A percentile compares a stretch with the other conserved stretches of the same genome.
These are phyloP conservation scores for Coemansia interrupta DNA, from an alignment of 192 early-diverging fungal genomes.

Conservation along the genomic window DNA sequence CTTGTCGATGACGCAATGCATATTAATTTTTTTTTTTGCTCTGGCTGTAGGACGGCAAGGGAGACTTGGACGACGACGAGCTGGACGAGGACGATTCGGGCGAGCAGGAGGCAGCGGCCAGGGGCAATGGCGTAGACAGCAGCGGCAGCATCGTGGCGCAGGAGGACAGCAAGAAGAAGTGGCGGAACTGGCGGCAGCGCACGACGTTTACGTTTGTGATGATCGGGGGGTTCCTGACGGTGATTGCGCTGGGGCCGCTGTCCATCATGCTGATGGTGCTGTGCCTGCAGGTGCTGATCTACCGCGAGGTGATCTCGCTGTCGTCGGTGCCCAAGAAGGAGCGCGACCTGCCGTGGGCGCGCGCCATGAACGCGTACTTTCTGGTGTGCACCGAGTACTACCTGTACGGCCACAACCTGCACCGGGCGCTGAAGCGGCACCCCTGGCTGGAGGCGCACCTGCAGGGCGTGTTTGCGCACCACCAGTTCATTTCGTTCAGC, in stretches of 20 bases:
- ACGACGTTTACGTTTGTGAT: conserved; percentile 84
- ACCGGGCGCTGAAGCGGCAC: conserved; percentile 81
- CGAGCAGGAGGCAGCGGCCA: conserved; percentile 7
- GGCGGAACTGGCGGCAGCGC: conserved; percentile 81
- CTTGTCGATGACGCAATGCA: neutral
- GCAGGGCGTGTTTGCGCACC: conserved; percentile 82
- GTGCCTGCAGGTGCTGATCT: conserved; percentile 80
- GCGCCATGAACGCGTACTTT: conserved; percentile 92
- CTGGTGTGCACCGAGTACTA: conserved; percentile 87
- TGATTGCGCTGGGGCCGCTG: conserved; percentile 75
- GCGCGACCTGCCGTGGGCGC: conserved; percentile 86
- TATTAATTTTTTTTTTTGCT: too few relatives aligned
- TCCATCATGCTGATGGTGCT: conserved; percentile 83
- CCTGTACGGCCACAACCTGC: conserved; percentile 89
- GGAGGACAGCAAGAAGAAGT: conserved; percentile 53
- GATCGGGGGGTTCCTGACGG: conserved; percentile 77
- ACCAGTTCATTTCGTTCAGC: conserved; percentile 89
- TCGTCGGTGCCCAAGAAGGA: conserved; percentile 78
- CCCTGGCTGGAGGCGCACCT: conserved; percentile 82
- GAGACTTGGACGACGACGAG: too few relatives aligned
- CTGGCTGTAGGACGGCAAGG: neutral
- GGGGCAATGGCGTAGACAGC: neutral
- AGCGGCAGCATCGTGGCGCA: conserved; percentile 20
- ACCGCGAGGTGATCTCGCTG: conserved; percentile 90
- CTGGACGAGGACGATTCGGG: too few relatives aligned